Evolutionary conservation across 1,284 basidiomycete species (phyloP).

Genomic region (Melampsora larici-populina): DNA sequence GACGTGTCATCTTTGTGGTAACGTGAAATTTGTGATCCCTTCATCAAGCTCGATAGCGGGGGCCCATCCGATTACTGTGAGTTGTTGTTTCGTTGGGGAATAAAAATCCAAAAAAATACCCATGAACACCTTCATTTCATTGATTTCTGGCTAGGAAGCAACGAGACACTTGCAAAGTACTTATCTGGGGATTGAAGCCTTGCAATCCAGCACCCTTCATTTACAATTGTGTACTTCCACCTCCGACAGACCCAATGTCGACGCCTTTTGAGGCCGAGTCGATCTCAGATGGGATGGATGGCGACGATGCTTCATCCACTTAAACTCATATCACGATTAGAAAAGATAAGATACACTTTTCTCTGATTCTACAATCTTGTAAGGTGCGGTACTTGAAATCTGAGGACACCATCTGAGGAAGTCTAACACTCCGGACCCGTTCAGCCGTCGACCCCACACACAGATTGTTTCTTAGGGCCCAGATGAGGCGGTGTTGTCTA

Average conservation of each 20-base stretch:
- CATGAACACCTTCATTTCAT: background rate
- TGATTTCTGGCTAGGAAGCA: conserved; percentile 19
- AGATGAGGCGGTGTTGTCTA: conserved; percentile 7
- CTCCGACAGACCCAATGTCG: conserved; percentile 2
- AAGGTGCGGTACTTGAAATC: background rate
- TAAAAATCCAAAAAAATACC: too few relatives aligned
- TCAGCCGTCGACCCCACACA: background rate
- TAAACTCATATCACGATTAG: conserved; percentile 2
- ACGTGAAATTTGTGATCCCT: background rate
- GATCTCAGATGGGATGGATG: background rate
- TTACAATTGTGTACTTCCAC: conserved; percentile 34
- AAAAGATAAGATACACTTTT: background rate
- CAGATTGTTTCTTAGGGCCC: conserved; percentile 7
- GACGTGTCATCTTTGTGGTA: background rate
- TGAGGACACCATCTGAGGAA: too few relatives aligned
- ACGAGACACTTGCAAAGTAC: conserved; percentile 18
- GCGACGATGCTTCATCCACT: conserved; percentile 7
- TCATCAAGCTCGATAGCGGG: conserved; percentile 19
- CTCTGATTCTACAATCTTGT: background rate
- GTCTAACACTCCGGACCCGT: background rate
- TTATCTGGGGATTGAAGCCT: conserved; percentile 30
- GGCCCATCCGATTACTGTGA: conserved; percentile 34
- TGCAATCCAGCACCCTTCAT: conserved; percentile 1
- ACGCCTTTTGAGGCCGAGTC: conserved; percentile 8
- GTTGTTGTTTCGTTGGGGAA: background rate